phyloP scores from a whole-genome alignment of 2,329 filamentous ascomycete genomes.

The Geosmithia putterillii region DNA sequence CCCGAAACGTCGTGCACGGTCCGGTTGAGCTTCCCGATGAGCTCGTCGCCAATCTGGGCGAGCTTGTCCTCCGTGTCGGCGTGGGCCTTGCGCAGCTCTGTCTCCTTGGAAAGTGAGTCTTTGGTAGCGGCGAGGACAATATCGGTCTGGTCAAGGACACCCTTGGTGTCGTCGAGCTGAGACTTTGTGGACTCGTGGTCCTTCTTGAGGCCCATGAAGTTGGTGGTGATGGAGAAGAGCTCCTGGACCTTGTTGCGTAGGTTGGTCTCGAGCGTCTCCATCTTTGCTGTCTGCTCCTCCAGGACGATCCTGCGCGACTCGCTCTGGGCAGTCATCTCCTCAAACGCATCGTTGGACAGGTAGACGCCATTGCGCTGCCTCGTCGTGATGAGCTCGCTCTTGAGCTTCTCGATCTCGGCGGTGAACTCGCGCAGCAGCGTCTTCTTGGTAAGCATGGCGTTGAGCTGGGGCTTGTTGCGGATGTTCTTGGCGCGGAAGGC shows the following conservation, averaged over 20 bases:
- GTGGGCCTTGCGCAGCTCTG: conserved; percentile 68
- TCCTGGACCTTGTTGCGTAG: conserved; percentile 91
- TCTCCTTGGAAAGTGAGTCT: conserved; percentile 68
- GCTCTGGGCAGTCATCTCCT: conserved; percentile 83
- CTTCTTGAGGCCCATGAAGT: conserved; percentile 78
- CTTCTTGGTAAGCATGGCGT: conserved; percentile 85
- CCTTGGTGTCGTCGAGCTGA: conserved; percentile 67
- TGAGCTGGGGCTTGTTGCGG: conserved; percentile 92
- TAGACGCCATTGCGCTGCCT: conserved; percentile 93
- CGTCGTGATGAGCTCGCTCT: conserved; percentile 85
- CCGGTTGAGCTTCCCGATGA: conserved; percentile 65
- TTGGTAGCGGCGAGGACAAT: conserved; percentile 68
- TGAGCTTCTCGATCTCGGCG: conserved; percentile 83
- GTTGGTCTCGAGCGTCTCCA: conserved; percentile 84
- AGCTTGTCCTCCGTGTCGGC: conserved; percentile 73
- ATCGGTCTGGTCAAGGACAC: conserved; percentile 77
- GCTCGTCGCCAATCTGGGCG: conserved; percentile 56
- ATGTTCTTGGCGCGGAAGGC: conserved; percentile 98
- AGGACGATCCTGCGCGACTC: conserved; percentile 84
- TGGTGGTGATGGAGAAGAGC: conserved; percentile 73
- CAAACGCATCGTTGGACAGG: conserved; percentile 75
- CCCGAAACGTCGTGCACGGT: conserved; percentile 73
- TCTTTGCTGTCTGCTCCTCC: conserved; percentile 84
- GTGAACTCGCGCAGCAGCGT: conserved; percentile 85
- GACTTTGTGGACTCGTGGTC: conserved; percentile 70